Evolutionary conservation across 345 rosid species (phyloP), one percentile per base, ranked within the genome.

Genomic region (Gossypium longicalyx): DNA sequence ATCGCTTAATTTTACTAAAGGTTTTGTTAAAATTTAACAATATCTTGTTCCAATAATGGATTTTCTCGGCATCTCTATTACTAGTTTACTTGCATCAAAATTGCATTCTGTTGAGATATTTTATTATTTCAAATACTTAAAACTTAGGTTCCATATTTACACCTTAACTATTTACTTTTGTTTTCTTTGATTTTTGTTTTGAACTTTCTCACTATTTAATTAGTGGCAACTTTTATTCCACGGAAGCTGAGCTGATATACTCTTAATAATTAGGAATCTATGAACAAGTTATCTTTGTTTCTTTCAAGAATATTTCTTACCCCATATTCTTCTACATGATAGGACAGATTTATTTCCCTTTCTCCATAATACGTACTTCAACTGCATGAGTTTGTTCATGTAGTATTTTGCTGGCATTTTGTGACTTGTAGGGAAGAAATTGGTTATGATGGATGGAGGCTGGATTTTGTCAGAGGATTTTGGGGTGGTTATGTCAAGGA

Each of bases 401-500:
- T 49, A 49, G 60, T 44, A 20, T 51, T 78, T 75, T 76, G 12
- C 67, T 73, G 34, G 62, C 71, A 19, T 51, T 27, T 27, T 77
- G 15, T 81, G 75, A 81, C 59, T 27, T 81, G 81, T 89, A 94
- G 98, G 79, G 83, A 89, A 10, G 98, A 92, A 79, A 90, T 94
- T 82, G 98, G 98, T 57, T 94, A 92, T 77, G 94, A 94, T 81
- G 98, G 98, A 80, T 94, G 98, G 98, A 89, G 98, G 87, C 97
- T 94, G 68, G 98, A 94, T 85, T 94, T 94, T 73, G 96, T 84
- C n/a, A 87, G 98, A 90, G 98, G 98, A 58, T 94, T 94, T 79
- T 94, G 98, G 98, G 98, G 98, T 82, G 98, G 98, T 74, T 92
- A 94, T 80, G 94, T 92, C 20, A 92, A 91, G 88, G 98, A 94